These are phyloP conservation scores for Tylopilus sp. DNA, from an alignment of 768 basidiomycete species.

Conservation along the genomic window DNA sequence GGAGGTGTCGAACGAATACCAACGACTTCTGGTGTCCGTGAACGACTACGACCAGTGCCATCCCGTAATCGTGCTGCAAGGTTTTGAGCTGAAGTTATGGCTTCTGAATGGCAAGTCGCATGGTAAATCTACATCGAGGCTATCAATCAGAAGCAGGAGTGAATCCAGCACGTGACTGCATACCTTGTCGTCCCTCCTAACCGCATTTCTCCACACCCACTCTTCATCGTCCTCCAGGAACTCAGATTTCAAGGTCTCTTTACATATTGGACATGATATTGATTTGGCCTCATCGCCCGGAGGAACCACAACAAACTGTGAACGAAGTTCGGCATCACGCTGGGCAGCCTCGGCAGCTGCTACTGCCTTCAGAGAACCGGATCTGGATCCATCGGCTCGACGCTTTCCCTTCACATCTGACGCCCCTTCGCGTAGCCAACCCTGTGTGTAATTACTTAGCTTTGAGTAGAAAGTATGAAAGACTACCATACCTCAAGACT, in stretches of 20 bases:
- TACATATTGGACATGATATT: slow-evolving; percentile 93
- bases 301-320: slow-evolving; percentile 85
- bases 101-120: slow-evolving; percentile 91
- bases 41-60: slow-evolving; percentile 64
- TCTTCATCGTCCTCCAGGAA: slow-evolving; percentile 95
- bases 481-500: slow-evolving; percentile 63
- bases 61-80: slow-evolving; percentile 66
- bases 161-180: slow-evolving; percentile 24
- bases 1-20: slow-evolving; percentile 38
- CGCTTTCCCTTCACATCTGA: slow-evolving; percentile 67
- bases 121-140: slow-evolving; percentile 69
- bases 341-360: slow-evolving; percentile 65
- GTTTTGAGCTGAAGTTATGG: slow-evolving; percentile 56
- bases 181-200: slow-evolving; percentile 80
- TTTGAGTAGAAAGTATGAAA: background rate
- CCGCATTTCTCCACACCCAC: slow-evolving; percentile 95
- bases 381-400: slow-evolving; percentile 49
- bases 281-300: slow-evolving; percentile 81
- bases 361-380: slow-evolving; percentile 52
- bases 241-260: slow-evolving; percentile 87
- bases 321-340: slow-evolving; percentile 70
- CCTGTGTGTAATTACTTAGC: slow-evolving; percentile 44
- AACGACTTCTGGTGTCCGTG: slow-evolving; percentile 66
- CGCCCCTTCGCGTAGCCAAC: slow-evolving; percentile 78
- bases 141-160: background rate